Evolutionary conservation across 2,329 filamentous ascomycete genomes (phyloP).

Genomic region (Nectriaceae sp.): DNA sequence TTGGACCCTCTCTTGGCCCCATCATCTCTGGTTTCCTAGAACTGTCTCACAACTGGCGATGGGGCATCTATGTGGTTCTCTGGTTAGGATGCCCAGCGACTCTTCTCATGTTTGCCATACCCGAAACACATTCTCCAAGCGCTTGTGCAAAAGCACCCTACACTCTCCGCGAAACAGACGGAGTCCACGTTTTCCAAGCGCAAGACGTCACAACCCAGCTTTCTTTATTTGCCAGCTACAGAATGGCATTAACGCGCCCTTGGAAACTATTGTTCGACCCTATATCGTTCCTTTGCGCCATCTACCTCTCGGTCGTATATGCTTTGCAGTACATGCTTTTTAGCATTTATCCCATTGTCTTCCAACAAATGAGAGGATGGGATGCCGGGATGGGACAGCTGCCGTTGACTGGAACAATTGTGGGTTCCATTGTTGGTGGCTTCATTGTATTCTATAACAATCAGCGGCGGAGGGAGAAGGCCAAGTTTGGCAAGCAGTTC

Average conservation of each 20-base stretch:
- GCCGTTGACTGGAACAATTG: constrained; percentile 44
- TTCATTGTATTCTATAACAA: not conserved
- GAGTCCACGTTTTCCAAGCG: not conserved
- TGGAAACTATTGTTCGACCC: constrained; percentile 49
- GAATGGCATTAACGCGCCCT: constrained; percentile 46
- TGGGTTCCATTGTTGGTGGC: constrained; percentile 16
- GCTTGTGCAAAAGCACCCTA: not conserved
- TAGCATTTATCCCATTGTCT: constrained; percentile 51
- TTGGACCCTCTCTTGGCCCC: not conserved
- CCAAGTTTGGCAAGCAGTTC: not conserved
- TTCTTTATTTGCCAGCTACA: constrained; percentile 37
- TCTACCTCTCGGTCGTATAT: constrained; percentile 49
- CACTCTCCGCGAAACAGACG: not conserved
- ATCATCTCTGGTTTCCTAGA: not conserved
- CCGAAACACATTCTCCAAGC: not conserved
- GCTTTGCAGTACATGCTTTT: constrained; percentile 52
- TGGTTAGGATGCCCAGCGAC: not conserved
- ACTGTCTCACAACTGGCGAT: not conserved
- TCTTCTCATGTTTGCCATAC: not conserved
- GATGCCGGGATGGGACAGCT: constrained; percentile 47
- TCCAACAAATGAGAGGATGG: constrained; percentile 47
- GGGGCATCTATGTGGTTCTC: not conserved
- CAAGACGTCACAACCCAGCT: not conserved
- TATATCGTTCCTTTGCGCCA: constrained; percentile 44
- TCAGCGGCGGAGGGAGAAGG: not conserved